Evolutionary conservation across 768 basidiomycete genomes (phyloP), one percentile per base, ranked within the genome.

Genomic region (Candolleomyces eurysporus): DNA sequence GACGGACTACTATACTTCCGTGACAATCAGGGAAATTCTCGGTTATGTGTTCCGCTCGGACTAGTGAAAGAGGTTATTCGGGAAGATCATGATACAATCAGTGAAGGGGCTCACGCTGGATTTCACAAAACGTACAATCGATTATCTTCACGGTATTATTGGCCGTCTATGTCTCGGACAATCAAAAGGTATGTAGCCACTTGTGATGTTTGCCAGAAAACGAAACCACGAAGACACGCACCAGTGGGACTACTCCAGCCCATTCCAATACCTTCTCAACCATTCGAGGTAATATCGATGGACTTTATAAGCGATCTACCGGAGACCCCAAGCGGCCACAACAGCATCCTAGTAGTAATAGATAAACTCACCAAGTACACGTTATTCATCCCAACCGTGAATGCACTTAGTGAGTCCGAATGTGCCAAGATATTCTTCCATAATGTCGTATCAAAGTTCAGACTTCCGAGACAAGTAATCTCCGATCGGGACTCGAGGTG

Each of bases 251-350:
- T n/a, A n/a, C n/a, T n/a, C n/a, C n/a, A n/a, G n/a, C n/a, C n/a
- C n/a, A n/a, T n/a, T n/a, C n/a, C n/a, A n/a, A n/a, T n/a, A n/a
- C n/a, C n/a, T n/a, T n/a, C n/a, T n/a, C n/a, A n/a, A n/a, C n/a
- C n/a, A n/a, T 78, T 73, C 57, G 64, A 71, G 54, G 64, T 68
- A 0, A 66, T 78, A 5, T 61, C 64, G 0, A 74, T 78, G 69
- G 77, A 78, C 54, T 74, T 76, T 19, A 73, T 80, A 0, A 67
- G 69, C 1, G 71, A 74, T 7, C 66, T 80, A 0, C 77, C 77
- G 0, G 7, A 46, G 0, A 52, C 50, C 5, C 73, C 70, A 3
- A 54, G 70, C 4, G 74, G 71, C 0, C 75, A 58, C 63, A 63
- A 73, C 56, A 67, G 63, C 31, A 62, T 76, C 0, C 62, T 75